Conservation (phyloP, 2,329 filamentous ascomycete species). For the Keithomyces neogunnii region DNA sequence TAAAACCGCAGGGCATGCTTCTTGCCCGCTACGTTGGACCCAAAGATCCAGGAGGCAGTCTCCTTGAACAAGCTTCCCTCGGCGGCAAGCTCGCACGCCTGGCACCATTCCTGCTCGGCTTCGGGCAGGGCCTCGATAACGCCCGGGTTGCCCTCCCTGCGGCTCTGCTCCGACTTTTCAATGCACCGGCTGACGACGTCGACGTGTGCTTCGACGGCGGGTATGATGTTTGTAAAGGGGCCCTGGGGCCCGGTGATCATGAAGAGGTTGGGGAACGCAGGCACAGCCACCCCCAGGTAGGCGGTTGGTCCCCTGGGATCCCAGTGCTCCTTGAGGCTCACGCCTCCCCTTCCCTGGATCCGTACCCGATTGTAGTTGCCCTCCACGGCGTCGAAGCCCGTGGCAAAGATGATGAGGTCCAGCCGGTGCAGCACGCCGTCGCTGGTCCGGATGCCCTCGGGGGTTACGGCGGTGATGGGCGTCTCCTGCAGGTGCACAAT, state of each 20-base stretch:
- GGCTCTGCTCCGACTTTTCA: background rate
- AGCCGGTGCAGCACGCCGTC: conserved; percentile 6
- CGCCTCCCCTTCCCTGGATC: conserved; percentile 3
- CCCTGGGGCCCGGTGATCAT: conserved; percentile 8
- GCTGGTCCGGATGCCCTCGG: conserved; percentile 5
- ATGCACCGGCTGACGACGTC: background rate
- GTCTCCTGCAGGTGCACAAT: conserved; percentile 7
- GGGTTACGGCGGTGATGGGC: background rate
- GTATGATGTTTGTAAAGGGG: conserved; percentile 9
- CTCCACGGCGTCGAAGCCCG: conserved; percentile 9
- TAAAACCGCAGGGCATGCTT: background rate
- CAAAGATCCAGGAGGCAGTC: background rate
- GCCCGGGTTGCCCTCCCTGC: conserved; percentile 1
- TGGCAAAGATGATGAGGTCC: conserved; percentile 11
- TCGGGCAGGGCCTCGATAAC: conserved; percentile 4
- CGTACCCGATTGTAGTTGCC: conserved; percentile 7
- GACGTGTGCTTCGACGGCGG: conserved; percentile 5
- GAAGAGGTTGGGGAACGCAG: conserved; percentile 10
- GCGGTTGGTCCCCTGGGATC: conserved; percentile 2
- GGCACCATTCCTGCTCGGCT: conserved; percentile 10
- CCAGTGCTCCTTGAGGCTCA: conserved; percentile 1
- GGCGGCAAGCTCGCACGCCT: background rate
- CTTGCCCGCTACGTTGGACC: background rate
- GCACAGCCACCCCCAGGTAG: conserved; percentile 6
- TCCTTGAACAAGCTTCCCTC: background rate